Conservation (phyloP, 768 basidiomycete species). For the Trametes villosa region DNA sequence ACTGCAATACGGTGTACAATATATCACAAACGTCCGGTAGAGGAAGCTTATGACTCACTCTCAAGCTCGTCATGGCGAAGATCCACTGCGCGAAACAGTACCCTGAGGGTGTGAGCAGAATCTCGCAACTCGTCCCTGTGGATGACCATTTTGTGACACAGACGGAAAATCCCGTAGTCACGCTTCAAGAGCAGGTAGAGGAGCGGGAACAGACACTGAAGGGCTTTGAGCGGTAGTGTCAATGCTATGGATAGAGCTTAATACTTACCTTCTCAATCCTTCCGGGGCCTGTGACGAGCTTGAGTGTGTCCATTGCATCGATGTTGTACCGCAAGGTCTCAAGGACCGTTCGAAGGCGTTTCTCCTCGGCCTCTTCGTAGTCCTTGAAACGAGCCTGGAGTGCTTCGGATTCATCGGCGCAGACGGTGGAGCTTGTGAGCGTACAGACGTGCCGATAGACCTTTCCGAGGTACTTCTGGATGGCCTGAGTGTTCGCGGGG, state of each 20-base stretch:
- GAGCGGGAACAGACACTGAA: slow-evolving; percentile 39
- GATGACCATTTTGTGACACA: slow-evolving; percentile 31
- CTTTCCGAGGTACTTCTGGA: slow-evolving; percentile 33
- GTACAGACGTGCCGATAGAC: slow-evolving; percentile 8
- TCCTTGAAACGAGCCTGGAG: slow-evolving; percentile 32
- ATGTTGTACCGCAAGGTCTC: slow-evolving; percentile 37
- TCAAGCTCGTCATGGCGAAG: slow-evolving; percentile 32
- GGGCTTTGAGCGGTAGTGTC: not conserved
- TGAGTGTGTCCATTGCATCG: slow-evolving; percentile 36
- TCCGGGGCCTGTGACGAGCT: slow-evolving; percentile 37
- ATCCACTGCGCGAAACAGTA: slow-evolving; percentile 25
- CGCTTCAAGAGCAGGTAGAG: slow-evolving; percentile 40
- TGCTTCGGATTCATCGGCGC: slow-evolving; percentile 24
- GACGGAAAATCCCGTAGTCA: slow-evolving; percentile 39
- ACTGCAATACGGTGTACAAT: slow-evolving; percentile 21
- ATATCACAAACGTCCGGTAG: not conserved
- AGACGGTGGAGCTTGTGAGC: slow-evolving; percentile 21
- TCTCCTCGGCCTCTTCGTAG: slow-evolving; percentile 34
- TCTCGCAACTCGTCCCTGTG: slow-evolving; percentile 37
- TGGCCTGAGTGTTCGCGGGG: slow-evolving; percentile 27
- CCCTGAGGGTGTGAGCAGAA: slow-evolving; percentile 25
- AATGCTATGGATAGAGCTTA: not conserved
- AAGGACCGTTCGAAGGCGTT: slow-evolving; percentile 32
- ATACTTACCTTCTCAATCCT: slow-evolving; percentile 39
- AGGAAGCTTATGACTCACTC: slow-evolving; percentile 21